Base-by-base conservation (phyloP, 257 asterid species). In the Jacaranda copaia region DNA sequence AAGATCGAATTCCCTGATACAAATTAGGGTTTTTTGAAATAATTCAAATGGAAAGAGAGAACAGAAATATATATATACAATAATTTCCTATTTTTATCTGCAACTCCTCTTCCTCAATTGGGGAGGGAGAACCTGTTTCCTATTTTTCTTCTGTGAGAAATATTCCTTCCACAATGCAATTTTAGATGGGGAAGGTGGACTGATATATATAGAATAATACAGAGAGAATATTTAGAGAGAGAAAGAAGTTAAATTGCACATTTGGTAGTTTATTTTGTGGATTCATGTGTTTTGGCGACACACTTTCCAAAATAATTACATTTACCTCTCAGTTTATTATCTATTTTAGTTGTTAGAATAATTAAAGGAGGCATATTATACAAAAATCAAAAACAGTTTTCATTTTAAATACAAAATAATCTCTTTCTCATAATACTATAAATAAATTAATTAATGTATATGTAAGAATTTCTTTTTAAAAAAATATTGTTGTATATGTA, bases 41-140 rank as follows among this genome's bases (percentile, higher is more conserved):
- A 25, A 25, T 5, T 43, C 60, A 76, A 39, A 66, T 36, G 4
- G 55, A 43, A 16, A 40, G 15, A 65, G 36, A 42, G 20, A 9
- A 18, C 3, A 40, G 8, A 42, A 15, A 38, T n/a, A 55, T 55
- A 8, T 55, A 18, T 15, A 53, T 16, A n/a, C 61, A 48, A 11
- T 3, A 48, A 8, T 48, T 11, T 48, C 15, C 53, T 48, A 48
- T 8, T 48, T 48, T 48, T 4, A 14, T 60, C 73, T 52, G 59
- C 36, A 73, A 65, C 53, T 75, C 75, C 81, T 56, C 66, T 72
- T 25, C 81, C 75, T 56, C 67, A 5, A 70, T 14, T 13, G 45
- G 43, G 67, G 78, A 39, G 53, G 70, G 73, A 73, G 75, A 63
- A 32, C 62, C 62, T 12, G 12, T 59, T 73, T 48, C 46, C 65